Evolutionary conservation across 2,329 filamentous ascomycete genomes (phyloP).

Genomic region (Pseudogymnoascus sp.): DNA sequence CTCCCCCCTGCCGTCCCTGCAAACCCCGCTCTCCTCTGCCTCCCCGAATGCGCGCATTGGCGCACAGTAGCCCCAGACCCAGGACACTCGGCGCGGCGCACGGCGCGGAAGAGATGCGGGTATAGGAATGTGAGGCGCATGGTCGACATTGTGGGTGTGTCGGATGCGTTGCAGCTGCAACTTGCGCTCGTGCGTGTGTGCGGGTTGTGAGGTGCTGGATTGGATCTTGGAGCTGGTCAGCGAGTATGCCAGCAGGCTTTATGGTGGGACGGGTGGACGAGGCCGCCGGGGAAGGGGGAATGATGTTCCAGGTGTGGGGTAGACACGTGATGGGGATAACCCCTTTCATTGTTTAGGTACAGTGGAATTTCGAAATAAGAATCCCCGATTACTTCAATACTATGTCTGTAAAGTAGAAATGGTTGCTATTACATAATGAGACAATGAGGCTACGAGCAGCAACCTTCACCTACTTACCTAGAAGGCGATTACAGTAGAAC

Average conservation of each 20-base stretch:
- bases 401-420: neutral
- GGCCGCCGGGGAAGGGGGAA: neutral
- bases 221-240: conserved; percentile 8
- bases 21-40: conserved; percentile 31
- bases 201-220: neutral
- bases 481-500: too few species aligned
- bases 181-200: neutral
- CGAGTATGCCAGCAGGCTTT: neutral
- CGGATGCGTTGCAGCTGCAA: neutral
- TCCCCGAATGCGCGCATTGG: conserved; percentile 25
- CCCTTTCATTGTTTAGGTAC: neutral
- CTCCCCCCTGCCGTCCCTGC: conserved; percentile 35
- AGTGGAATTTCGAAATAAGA: neutral
- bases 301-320: neutral
- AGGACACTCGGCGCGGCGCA: conserved; percentile 41
- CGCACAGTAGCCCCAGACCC: conserved; percentile 30
- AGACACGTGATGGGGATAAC: neutral
- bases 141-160: conserved; percentile 47
- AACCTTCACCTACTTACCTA: neutral
- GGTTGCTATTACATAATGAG: neutral
- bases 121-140: conserved; percentile 62
- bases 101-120: conserved; percentile 56
- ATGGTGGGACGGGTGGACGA: neutral
- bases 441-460: neutral
- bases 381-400: neutral